phyloP scores from a whole-genome alignment of 495 filamentous ascomycete species.

The Trichoderma virens region DNA sequence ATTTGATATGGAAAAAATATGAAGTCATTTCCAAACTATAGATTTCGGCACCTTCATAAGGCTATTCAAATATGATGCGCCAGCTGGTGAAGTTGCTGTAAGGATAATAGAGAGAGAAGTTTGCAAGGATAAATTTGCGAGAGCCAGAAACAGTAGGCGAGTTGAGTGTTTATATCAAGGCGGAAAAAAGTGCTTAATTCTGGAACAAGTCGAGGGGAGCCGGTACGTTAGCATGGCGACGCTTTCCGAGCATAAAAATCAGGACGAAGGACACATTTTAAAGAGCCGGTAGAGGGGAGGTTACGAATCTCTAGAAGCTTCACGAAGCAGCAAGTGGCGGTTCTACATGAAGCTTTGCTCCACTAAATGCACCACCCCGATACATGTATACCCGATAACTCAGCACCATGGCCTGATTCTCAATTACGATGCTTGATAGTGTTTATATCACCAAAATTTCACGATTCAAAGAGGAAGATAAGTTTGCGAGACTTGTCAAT shows the following conservation, averaged over 20 bases:
- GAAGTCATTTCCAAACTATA: constrained; percentile 48
- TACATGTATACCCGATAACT: too few relatives aligned
- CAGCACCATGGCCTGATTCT: too few relatives aligned
- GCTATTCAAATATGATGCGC: background rate
- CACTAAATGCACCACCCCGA: too few relatives aligned
- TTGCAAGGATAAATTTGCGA: background rate
- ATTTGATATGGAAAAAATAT: constrained; percentile 84
- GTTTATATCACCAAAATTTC: background rate
- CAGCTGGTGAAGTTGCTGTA: background rate
- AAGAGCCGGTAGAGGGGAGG: background rate
- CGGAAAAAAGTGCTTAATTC: background rate
- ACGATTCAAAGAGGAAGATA: too few relatives aligned
- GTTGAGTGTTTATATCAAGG: background rate
- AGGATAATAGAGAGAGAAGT: background rate
- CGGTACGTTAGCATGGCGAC: background rate
- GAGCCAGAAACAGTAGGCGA: background rate
- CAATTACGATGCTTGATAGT: too few relatives aligned
- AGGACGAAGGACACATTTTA: background rate
- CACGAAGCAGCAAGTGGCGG: too few relatives aligned
- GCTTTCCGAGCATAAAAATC: background rate
- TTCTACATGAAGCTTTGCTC: too few relatives aligned
- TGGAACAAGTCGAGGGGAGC: background rate
- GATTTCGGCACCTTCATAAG: background rate
- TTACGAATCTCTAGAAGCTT: too few relatives aligned
- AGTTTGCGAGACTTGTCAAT: too few relatives aligned